Base-by-base conservation (phyloP, 495 filamentous ascomycete genomes). In the Neurospora sp. region DNA sequence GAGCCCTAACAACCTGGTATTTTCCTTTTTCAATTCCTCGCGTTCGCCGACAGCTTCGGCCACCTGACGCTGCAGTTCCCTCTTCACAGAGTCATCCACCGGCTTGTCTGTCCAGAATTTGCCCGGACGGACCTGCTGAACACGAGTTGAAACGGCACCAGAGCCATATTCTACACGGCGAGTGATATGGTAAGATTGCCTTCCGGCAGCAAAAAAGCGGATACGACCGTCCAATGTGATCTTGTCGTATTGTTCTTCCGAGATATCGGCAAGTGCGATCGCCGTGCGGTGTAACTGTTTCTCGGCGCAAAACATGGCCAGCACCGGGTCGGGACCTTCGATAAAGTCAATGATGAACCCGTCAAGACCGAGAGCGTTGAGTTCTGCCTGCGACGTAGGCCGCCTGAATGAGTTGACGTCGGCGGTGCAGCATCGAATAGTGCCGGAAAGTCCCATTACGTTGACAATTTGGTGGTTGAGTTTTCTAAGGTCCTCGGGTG, bases 231-330 rank as follows among this genome's bases (percentile, higher is more conserved):
- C 74, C 5, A 82, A 78, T 68, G 88, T 82, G 77, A 96, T 82
- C 3, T 74, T 76, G 18, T 89, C 83, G 77, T 88, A 93, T 72
- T 92, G 88, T 39, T 87, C 81, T 7, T 92, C 86, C 2, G 80
- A 86, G 39, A 93, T 87, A 35, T 93, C 88, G n/a, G 76, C 77
- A 53, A 88, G 80, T 16, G 86, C 82, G 44, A 96, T 84, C 0
- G 87, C 91, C 1, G 91, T 91, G n/a, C 82, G 80, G 75, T 96
- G 88, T 3, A 98, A 74, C 31, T 80, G 83, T 27, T 83, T 84
- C 70, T 91, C 89, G 35, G 86, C 85, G 77, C 93, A 97, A 39
- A 99, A 86, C 91, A 96, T 94, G 31, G 93, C 89, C 39, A 98
- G 81, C 3, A 99, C 92, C 5, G 93, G 89, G 18, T 92, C 92